These are phyloP conservation scores for Hymenoscyphus fraxineus DNA, from an alignment of 2,329 filamentous ascomycete genomes.

Conservation along the genomic window DNA sequence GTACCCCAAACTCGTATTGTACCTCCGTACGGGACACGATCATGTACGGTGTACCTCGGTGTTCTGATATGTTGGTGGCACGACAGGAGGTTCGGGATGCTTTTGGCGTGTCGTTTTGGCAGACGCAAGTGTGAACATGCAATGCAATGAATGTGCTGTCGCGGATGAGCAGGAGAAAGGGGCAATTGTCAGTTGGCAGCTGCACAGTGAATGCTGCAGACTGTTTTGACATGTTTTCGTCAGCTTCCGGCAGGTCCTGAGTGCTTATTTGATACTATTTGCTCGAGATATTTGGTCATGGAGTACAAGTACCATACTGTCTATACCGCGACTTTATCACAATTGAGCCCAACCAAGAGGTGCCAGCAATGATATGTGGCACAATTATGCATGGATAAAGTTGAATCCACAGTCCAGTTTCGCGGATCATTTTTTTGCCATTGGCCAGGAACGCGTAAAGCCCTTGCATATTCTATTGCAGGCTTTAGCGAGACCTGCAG, in stretches of 20 bases:
- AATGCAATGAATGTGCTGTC: slow-evolving; percentile 2
- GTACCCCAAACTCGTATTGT: background rate
- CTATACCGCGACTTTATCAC: background rate
- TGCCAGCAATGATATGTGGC: slow-evolving; percentile 2
- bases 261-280: background rate
- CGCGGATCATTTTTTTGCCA: background rate
- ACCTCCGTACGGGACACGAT: background rate
- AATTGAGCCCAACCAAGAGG: slow-evolving; percentile 4
- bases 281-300: background rate
- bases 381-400: background rate
- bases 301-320: background rate
- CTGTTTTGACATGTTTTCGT: slow-evolving; percentile 1
- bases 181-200: background rate
- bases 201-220: background rate
- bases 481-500: background rate
- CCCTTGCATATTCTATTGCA: slow-evolving; percentile 4
- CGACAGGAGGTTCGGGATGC: background rate
- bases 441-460: background rate
- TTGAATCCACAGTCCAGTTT: background rate
- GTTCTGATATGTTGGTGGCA: background rate
- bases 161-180: background rate
- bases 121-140: background rate
- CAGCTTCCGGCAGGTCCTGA: background rate
- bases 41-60: background rate
- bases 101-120: slow-evolving; percentile 1